A percentile compares a stretch with the other conserved stretches of the same genome.
phyloP scores from a whole-genome alignment of 768 basidiomycete genomes.

The Lyophyllum decastes region DNA sequence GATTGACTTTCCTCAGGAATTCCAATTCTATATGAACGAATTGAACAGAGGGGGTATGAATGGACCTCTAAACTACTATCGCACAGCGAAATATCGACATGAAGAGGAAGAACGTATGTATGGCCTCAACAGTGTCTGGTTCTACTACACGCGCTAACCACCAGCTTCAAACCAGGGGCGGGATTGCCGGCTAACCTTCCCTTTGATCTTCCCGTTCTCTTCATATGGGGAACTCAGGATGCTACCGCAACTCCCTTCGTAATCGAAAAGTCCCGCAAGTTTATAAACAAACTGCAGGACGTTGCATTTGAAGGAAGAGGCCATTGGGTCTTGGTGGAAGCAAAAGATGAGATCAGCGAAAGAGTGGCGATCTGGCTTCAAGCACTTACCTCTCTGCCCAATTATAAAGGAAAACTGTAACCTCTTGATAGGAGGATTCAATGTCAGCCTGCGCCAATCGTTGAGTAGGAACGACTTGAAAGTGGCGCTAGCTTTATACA shows the following conservation, averaged over 20 bases:
- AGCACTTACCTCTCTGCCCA: constrained; percentile 26
- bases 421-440: not conserved
- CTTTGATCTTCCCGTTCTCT: constrained; percentile 57
- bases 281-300: constrained; percentile 51
- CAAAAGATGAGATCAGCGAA: constrained; percentile 53
- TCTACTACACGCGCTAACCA: not conserved
- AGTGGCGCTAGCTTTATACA: not conserved
- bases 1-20: constrained; percentile 43
- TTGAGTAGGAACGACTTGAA: too few relatives aligned
- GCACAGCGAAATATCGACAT: constrained; percentile 58
- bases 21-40: constrained; percentile 49
- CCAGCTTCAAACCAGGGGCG: constrained; percentile 33
- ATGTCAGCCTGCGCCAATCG: too few relatives aligned
- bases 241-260: constrained; percentile 40
- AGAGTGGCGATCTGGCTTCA: constrained; percentile 49
- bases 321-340: constrained; percentile 74
- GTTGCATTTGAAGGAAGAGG: constrained; percentile 55
- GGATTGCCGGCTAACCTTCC: constrained; percentile 43
- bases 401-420: constrained; percentile 18
- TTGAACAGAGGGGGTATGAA: constrained; percentile 53
- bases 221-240: constrained; percentile 62
- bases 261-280: constrained; percentile 46
- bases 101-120: constrained; percentile 60
- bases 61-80: constrained; percentile 79
- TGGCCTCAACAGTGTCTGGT: constrained; percentile 5